Percentiles rank a stretch among this genome's conserved stretches.
These are phyloP conservation scores for Pestalotiopsis sp. DNA, from an alignment of 2,329 filamentous ascomycete genomes.

Conservation along the genomic window DNA sequence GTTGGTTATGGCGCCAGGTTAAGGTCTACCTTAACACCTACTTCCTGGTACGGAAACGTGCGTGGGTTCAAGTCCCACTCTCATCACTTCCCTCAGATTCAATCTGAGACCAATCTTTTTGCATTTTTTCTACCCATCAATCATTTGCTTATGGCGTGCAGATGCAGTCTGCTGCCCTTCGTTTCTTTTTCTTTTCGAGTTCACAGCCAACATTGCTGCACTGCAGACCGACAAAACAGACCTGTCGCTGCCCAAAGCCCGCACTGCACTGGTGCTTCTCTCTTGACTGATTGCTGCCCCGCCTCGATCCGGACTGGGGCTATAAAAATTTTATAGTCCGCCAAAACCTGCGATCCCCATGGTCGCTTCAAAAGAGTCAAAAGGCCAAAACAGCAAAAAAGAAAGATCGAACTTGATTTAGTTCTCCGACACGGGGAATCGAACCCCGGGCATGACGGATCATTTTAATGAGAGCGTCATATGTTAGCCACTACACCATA, in stretches of 20 bases:
- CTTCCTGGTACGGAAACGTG: conserved; percentile 7
- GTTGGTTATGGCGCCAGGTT: conserved; percentile 7
- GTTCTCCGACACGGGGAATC: conserved; percentile 31
- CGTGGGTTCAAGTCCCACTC: conserved; percentile 7
- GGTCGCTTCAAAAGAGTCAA: too few species aligned
- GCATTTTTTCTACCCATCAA: neutral
- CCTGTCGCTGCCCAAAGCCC: neutral
- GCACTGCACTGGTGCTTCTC: neutral
- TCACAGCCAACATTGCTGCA: neutral
- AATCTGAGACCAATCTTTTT: neutral
- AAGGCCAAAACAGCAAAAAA: too few species aligned
- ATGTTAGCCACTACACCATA: conserved; percentile 3
- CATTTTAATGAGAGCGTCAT: neutral
- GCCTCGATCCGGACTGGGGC: neutral
- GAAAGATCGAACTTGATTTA: neutral
- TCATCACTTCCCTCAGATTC: conserved; percentile 4
- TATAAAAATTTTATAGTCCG: neutral
- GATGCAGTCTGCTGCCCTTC: neutral
- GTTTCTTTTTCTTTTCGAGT: neutral
- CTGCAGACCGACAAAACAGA: neutral
- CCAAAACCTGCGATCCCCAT: neutral
- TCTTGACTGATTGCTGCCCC: neutral
- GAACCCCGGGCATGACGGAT: conserved; percentile 30
- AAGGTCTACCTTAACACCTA: conserved; percentile 6
- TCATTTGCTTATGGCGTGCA: neutral